phyloP scores from a whole-genome alignment of 108 stramenopile genomes.

The Skeletonema marinoi region DNA sequence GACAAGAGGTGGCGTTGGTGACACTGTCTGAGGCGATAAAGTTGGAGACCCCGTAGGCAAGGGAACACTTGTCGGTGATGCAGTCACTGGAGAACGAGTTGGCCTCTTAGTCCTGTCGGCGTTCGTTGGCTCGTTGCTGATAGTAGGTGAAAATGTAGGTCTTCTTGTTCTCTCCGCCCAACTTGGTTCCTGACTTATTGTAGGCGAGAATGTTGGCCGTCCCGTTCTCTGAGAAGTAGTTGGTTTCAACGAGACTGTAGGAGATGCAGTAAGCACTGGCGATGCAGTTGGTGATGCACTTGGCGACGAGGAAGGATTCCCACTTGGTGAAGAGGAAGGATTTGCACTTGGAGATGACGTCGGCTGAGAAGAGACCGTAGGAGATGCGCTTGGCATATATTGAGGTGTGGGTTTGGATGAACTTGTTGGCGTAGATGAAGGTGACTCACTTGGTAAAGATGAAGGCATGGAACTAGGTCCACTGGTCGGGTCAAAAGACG shows the following conservation, averaged over 20 bases:
- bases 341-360: neutral
- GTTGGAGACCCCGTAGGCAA: neutral
- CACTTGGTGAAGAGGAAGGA: neutral
- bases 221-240: neutral
- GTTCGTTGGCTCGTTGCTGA: neutral
- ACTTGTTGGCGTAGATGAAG: neutral
- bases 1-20: neutral
- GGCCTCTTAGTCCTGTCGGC: neutral
- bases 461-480: neutral
- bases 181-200: neutral
- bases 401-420: neutral
- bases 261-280: neutral
- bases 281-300: neutral
- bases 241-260: neutral
- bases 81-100: neutral
- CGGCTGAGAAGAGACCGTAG: neutral
- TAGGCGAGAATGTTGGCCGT: neutral
- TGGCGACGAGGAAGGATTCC: neutral
- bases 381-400: neutral
- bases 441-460: neutral
- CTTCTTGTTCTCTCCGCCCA: neutral
- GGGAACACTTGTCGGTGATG: neutral
- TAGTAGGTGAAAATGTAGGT: neutral
- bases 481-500: slow-evolving; percentile 4
- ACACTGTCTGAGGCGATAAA: neutral